Percentiles rank a stretch among this genome's conserved stretches.
phyloP scores from a whole-genome alignment of 331 rosid species.

The Dryas integrifolia region DNA sequence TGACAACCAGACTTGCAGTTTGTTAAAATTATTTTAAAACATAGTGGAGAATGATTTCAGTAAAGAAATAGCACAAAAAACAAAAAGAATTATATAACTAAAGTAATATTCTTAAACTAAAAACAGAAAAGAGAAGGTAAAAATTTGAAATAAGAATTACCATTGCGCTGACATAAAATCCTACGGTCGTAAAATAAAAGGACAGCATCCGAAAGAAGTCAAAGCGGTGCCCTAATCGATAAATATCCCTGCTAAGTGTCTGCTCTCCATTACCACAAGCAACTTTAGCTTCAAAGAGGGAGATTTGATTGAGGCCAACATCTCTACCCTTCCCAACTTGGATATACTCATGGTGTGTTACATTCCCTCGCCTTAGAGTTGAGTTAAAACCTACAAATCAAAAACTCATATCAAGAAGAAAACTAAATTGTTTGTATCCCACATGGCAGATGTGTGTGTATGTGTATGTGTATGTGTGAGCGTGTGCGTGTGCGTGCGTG shows the following conservation, averaged over 20 bases:
- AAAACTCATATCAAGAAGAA: constrained; percentile 27
- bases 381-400: constrained; percentile 74
- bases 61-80: not conserved
- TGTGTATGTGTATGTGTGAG: too few relatives aligned
- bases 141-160: constrained; percentile 33
- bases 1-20: not conserved
- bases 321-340: constrained; percentile 99
- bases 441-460: not conserved
- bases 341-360: constrained; percentile 94
- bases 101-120: not conserved
- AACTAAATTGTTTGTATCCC: constrained; percentile 19
- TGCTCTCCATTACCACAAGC: constrained; percentile 99
- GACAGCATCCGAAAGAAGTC: constrained; percentile 95
- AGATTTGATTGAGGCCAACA: constrained; percentile 93
- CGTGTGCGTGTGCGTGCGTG: not conserved
- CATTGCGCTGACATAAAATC: constrained; percentile 80
- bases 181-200: constrained; percentile 80
- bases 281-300: constrained; percentile 95
- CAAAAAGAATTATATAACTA: not conserved
- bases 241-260: constrained; percentile 81
- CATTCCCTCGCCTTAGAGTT: constrained; percentile 81
- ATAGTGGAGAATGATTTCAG: not conserved
- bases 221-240: constrained; percentile 90
- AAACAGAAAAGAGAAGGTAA: not conserved
- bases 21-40: not conserved